Conservation (phyloP, 2,329 filamentous ascomycete genomes). For the Dactylellina parvicollis region DNA sequence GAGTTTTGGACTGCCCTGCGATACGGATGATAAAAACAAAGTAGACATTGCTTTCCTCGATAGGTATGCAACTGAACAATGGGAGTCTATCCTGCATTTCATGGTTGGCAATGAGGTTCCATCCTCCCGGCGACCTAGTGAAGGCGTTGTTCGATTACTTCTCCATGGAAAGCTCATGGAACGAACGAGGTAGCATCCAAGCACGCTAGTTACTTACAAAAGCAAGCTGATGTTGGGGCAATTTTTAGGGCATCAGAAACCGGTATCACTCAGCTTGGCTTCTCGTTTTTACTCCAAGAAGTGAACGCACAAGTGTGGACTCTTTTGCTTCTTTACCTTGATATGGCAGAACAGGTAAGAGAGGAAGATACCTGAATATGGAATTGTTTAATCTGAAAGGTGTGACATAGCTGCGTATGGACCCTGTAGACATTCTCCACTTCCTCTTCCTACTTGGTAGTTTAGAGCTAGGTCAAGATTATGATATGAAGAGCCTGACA, state of each 20-base stretch:
- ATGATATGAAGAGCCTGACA: slow-evolving; percentile 85
- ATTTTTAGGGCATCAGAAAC: slow-evolving; percentile 62
- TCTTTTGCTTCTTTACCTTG: slow-evolving; percentile 89
- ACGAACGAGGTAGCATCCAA: slow-evolving; percentile 63
- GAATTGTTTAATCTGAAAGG: background rate
- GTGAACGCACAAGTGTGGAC: slow-evolving; percentile 98
- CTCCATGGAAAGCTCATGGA: slow-evolving; percentile 83
- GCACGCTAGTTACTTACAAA: background rate
- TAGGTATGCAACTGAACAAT: slow-evolving; percentile 83
- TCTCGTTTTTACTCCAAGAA: slow-evolving; percentile 93
- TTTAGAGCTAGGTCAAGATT: slow-evolving; percentile 88
- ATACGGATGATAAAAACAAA: slow-evolving; percentile 69
- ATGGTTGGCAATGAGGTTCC: slow-evolving; percentile 74
- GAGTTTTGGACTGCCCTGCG: slow-evolving; percentile 88
- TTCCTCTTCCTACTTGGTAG: slow-evolving; percentile 96
- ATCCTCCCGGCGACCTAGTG: slow-evolving; percentile 69
- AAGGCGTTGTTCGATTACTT: slow-evolving; percentile 84
- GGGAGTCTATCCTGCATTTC: slow-evolving; percentile 95
- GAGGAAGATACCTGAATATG: background rate
- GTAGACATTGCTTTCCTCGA: slow-evolving; percentile 80
- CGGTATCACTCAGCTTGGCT: slow-evolving; percentile 89
- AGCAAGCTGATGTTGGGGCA: background rate
- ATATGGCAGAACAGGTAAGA: slow-evolving; percentile 74
- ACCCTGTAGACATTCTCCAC: slow-evolving; percentile 90
- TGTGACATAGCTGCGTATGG: slow-evolving; percentile 72